Evolutionary conservation across 805 yeast genomes (phyloP).

Genomic region (Alloascoidea hylecoeti): DNA sequence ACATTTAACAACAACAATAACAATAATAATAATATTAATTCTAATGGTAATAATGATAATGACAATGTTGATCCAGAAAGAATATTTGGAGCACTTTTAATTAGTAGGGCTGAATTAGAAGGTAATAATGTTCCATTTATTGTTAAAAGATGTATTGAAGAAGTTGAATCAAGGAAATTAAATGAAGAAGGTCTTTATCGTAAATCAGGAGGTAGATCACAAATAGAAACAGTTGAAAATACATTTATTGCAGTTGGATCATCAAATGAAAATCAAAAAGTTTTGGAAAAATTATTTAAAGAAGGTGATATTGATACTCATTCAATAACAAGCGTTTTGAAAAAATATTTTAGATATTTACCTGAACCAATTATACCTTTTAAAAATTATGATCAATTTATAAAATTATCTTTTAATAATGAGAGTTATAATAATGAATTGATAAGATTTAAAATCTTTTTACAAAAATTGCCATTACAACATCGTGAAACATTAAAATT

Average conservation of each 20-base stretch:
- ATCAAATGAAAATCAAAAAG: conserved; percentile 14
- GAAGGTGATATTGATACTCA: conserved; percentile 41
- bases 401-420: conserved; percentile 11
- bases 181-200: conserved; percentile 81
- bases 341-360: conserved; percentile 71
- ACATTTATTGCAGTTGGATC: conserved; percentile 16
- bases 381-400: conserved; percentile 50
- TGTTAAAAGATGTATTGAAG: conserved; percentile 54
- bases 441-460: conserved; percentile 28
- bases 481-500: conserved; percentile 43
- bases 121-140: conserved; percentile 52
- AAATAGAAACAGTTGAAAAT: conserved; percentile 32
- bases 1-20: conserved; percentile 4
- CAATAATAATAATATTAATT: conserved; percentile 2
- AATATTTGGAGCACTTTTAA: conserved; percentile 38
- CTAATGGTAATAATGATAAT: conserved; percentile 7
- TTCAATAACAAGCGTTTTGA: conserved; percentile 77
- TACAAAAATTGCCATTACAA: conserved; percentile 47
- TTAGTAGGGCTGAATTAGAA: conserved; percentile 50
- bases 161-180: conserved; percentile 68
- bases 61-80: conserved; percentile 3
- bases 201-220: conserved; percentile 71
- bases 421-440: conserved; percentile 16
- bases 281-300: conserved; percentile 16
- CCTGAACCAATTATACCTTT: conserved; percentile 78